Percentiles rank a stretch among this genome's conserved stretches.
Evolutionary conservation across 306 rosid genomes (phyloP).

Genomic region (Gleditsia sinensis): DNA sequence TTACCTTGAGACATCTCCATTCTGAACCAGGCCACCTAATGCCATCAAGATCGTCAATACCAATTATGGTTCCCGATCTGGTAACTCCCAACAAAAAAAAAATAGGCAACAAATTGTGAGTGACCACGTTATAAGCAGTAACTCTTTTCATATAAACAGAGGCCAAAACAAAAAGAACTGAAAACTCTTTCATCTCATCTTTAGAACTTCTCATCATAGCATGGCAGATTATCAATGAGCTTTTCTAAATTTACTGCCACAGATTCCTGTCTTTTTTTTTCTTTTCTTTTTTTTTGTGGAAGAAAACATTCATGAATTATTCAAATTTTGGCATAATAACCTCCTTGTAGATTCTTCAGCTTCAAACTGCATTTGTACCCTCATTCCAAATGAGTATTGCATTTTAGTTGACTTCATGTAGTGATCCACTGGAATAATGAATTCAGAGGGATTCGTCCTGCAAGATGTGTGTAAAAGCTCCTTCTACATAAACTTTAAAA

Average conservation of each 20-base stretch:
- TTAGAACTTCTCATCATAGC: too few species aligned
- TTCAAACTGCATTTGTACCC: constrained; percentile 44
- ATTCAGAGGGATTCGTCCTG: constrained; percentile 64
- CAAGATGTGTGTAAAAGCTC: constrained; percentile 35
- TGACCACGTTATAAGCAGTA: neutral
- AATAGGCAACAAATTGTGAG: constrained; percentile 13
- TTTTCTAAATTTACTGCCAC: neutral
- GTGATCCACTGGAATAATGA: constrained; percentile 47
- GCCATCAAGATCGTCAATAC: constrained; percentile 54
- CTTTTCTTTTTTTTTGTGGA: too few species aligned
- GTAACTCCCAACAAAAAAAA: too few species aligned
- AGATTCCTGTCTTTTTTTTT: too few species aligned
- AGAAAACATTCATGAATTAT: constrained; percentile 10
- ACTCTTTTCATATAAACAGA: neutral
- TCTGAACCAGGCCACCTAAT: constrained; percentile 68
- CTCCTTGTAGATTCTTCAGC: constrained; percentile 58
- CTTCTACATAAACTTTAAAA: constrained; percentile 9
- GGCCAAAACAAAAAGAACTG: neutral
- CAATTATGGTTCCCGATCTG: constrained; percentile 62
- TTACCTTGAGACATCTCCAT: constrained; percentile 77
- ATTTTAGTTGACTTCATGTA: constrained; percentile 44
- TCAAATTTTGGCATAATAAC: constrained; percentile 39
- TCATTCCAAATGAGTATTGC: constrained; percentile 52
- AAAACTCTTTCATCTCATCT: too few species aligned
- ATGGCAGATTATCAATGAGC: too few species aligned